Evolutionary conservation across 192 early-diverging fungal genomes (phyloP), one percentile per base, ranked within the genome.

Genomic region (Coemansia sp.): DNA sequence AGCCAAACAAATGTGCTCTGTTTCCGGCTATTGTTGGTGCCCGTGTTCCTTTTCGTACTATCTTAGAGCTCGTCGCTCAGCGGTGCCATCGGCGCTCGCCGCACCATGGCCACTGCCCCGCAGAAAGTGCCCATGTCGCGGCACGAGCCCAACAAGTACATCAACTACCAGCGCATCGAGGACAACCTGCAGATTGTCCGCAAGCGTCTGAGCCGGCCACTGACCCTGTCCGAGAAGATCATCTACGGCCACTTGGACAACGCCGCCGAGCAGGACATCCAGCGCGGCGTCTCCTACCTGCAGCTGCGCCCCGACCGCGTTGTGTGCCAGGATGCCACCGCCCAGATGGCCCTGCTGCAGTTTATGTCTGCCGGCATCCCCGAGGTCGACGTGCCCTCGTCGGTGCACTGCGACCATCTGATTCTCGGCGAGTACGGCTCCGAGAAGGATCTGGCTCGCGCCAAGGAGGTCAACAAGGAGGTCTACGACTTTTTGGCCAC

Each of bases 321-420:
- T 78, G 95, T 94, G 40, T 96, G 91, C 77, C 95, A 98, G 79
- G 95, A 96, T 69, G 93, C 95, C 49, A 98, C 95, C 55, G 95
- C 95, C 48, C 93, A 96, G 74, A 95, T 91, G 91, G 95, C 93
- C 27, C 70, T 98, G 58, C 81, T 98, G 36, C 95, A 98, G 80
- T 98, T 98, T 74, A 95, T 98, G 89, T 90, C 93, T 43, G 89
- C 92, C 32, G 85, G 88, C 57, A 80, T 90, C 19, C 81, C 84
- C 36, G 84, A 85, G 20, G 94, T 92, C 9, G 91, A 90, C 19
- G 95, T 95, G 15, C 93, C 95, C 14, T 81, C 90, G 36, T 89
- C 86, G 49, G 91, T 97, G 52, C 95, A 97, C 76, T 97, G 95
- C 80, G 95, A 98, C 77, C 93, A 96, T 70, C 79, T 98, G 76